Conservation (phyloP, 257 asterid species). For the Oldenlandia corymbosa region DNA sequence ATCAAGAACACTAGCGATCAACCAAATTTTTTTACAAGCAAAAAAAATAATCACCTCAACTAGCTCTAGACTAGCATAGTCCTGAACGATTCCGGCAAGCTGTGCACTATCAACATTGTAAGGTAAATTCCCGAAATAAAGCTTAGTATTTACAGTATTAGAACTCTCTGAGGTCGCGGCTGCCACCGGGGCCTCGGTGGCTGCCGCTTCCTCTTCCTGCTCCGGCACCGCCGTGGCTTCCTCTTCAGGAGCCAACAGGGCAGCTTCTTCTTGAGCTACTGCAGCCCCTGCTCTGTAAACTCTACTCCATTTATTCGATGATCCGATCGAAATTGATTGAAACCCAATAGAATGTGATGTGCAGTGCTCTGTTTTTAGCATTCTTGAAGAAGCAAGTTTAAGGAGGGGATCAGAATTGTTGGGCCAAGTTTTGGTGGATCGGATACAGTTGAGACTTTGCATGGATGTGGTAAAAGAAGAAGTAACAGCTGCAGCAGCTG, state of each 20-base stretch:
- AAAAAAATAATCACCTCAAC: constrained; percentile 52
- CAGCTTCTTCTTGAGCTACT: constrained; percentile 61
- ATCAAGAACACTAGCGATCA: background rate
- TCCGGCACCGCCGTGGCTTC: constrained; percentile 10
- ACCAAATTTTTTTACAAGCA: background rate
- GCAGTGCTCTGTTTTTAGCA: constrained; percentile 22
- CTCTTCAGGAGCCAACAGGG: constrained; percentile 26
- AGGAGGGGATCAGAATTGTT: constrained; percentile 31
- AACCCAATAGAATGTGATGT: constrained; percentile 31
- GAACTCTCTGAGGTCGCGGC: constrained; percentile 16
- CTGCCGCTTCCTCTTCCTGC: constrained; percentile 12
- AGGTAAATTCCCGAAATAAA: constrained; percentile 89
- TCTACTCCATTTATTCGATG: constrained; percentile 45
- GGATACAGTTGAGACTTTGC: constrained; percentile 34
- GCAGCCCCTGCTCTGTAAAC: constrained; percentile 43
- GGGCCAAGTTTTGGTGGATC: constrained; percentile 35
- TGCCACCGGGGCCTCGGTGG: constrained; percentile 16
- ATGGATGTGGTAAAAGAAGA: constrained; percentile 55
- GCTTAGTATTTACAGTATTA: constrained; percentile 55
- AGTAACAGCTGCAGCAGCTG: constrained; percentile 59
- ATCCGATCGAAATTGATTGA: constrained; percentile 25
- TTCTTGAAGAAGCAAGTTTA: constrained; percentile 34
- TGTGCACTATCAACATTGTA: constrained; percentile 83
- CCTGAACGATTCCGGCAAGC: constrained; percentile 90
- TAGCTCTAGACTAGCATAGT: constrained; percentile 79